A percentile compares a stretch with the other conserved stretches of the same genome.
These are phyloP conservation scores for Ambrosia hybrid DNA, from an alignment of 140 eudicot species.

Conservation along the genomic window DNA sequence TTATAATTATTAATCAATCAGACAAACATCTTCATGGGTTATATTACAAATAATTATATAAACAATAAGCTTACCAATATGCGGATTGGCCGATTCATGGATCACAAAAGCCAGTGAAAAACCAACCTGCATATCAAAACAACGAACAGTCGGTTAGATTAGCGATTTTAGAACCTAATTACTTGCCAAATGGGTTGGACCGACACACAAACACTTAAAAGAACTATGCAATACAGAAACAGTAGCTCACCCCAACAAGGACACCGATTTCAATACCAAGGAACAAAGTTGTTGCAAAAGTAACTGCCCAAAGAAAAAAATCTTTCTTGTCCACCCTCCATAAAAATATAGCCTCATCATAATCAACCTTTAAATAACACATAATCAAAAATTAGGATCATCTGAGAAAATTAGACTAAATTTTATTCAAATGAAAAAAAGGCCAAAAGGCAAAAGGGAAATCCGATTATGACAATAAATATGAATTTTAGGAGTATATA, in stretches of 20 bases:
- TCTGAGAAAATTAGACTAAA: background rate
- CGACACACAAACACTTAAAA: no score
- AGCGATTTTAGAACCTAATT: constrained; percentile 1
- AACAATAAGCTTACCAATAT: constrained; percentile 63
- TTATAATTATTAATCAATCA: background rate
- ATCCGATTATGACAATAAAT: background rate
- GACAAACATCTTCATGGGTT: background rate
- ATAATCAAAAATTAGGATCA: background rate
- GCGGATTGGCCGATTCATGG: constrained; percentile 99
- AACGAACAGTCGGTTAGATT: background rate
- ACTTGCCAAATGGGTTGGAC: background rate
- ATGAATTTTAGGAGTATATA: no score
- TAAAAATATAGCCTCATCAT: constrained; percentile 86
- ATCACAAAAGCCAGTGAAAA: constrained; percentile 98
- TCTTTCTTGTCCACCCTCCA: constrained; percentile 94
- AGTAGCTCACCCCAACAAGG: constrained; percentile 81
- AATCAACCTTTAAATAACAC: constrained; percentile 72
- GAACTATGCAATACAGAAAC: no score
- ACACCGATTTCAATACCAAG: constrained; percentile 96
- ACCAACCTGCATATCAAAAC: constrained; percentile 60
- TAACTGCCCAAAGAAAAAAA: constrained; percentile 87
- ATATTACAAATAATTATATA: background rate
- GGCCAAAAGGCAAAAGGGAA: constrained; percentile 2
- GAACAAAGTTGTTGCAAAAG: constrained; percentile 74
- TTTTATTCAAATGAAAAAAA: background rate